phyloP scores from a whole-genome alignment of 208 protist genomes.

The Herpetomonas tarakana region DNA sequence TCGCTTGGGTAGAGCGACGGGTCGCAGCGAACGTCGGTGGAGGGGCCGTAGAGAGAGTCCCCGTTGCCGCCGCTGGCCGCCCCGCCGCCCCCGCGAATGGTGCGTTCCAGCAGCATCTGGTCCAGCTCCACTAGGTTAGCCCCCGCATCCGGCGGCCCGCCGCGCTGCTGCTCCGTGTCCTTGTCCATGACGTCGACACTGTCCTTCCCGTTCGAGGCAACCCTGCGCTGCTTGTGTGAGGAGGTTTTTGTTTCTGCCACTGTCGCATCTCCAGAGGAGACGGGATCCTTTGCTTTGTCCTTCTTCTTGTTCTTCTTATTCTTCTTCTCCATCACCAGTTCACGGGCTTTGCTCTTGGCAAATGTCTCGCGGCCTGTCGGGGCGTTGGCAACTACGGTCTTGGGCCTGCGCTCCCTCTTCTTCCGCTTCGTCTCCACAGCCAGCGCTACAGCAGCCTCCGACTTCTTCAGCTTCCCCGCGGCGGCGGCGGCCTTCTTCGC shows the following conservation, averaged over 20 bases:
- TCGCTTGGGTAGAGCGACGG: slow-evolving; percentile 38
- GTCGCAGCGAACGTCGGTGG: slow-evolving; percentile 17
- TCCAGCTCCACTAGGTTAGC: slow-evolving; percentile 23
- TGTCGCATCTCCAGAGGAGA: too few relatives aligned
- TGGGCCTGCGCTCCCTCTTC: slow-evolving; percentile 29
- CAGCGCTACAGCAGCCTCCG: not conserved
- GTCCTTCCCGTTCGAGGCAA: too few relatives aligned
- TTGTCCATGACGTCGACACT: not conserved
- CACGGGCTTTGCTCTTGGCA: slow-evolving; percentile 42
- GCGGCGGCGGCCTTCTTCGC: slow-evolving; percentile 2
- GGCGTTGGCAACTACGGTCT: slow-evolving; percentile 34
- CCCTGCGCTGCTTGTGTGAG: too few relatives aligned
- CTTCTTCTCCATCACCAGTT: slow-evolving; percentile 25
- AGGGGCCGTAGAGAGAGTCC: not conserved
- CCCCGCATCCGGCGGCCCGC: too few relatives aligned
- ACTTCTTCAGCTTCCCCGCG: not conserved
- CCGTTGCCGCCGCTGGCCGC: not conserved
- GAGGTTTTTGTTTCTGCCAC: too few relatives aligned
- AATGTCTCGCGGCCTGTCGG: slow-evolving; percentile 55
- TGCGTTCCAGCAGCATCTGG: slow-evolving; percentile 39
- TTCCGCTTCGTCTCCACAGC: slow-evolving; percentile 12
- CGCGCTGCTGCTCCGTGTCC: too few relatives aligned
- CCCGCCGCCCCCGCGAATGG: slow-evolving; percentile 43
- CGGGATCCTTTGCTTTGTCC: too few relatives aligned
- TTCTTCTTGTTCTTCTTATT: slow-evolving; percentile 28